Conservation (phyloP, 2,329 filamentous ascomycete species). For the Colletotrichum sp. region DNA sequence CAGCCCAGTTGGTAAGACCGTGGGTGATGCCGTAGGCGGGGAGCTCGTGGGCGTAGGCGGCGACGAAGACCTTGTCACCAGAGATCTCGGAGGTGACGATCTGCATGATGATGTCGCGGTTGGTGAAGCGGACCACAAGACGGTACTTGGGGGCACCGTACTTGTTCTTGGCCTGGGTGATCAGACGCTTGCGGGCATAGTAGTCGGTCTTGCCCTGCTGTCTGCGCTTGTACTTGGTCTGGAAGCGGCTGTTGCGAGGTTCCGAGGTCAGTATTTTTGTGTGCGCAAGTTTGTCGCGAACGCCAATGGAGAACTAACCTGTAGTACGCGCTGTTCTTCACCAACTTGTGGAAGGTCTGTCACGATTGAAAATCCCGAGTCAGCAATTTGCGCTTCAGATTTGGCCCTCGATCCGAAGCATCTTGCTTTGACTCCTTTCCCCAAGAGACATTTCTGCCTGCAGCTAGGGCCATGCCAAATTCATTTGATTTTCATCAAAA, state of each 20-base stretch:
- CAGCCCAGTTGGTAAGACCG: slow-evolving; percentile 99
- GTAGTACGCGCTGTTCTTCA: slow-evolving; percentile 99
- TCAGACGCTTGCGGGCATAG: slow-evolving; percentile 99
- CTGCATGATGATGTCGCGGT: slow-evolving; percentile 99
- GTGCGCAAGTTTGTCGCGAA: not conserved
- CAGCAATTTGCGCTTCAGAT: slow-evolving; percentile 99
- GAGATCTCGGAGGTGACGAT: slow-evolving; percentile 95
- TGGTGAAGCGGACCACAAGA: slow-evolving; percentile 98
- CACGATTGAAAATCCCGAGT: slow-evolving; percentile 69
- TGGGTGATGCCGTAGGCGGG: slow-evolving; percentile 97
- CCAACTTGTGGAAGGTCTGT: slow-evolving; percentile 89
- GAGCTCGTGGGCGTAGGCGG: slow-evolving; percentile 97
- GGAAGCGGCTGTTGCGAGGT: slow-evolving; percentile 75
- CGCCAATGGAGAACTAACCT: slow-evolving; percentile 67
- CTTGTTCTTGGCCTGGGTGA: slow-evolving; percentile 99
- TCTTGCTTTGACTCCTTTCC: slow-evolving; percentile 86
- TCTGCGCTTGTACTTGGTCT: slow-evolving; percentile 99
- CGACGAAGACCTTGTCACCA: slow-evolving; percentile 94
- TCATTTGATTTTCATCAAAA: slow-evolving; percentile 9
- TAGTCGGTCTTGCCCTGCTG: slow-evolving; percentile 98
- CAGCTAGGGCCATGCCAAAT: slow-evolving; percentile 26
- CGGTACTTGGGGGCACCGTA: slow-evolving; percentile 99
- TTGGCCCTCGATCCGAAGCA: slow-evolving; percentile 81
- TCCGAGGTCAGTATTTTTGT: not conserved
- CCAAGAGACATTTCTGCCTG: slow-evolving; percentile 47